Evolutionary conservation across 2,329 filamentous ascomycete genomes (phyloP).

Genomic region (Fusarium incarnatum): DNA sequence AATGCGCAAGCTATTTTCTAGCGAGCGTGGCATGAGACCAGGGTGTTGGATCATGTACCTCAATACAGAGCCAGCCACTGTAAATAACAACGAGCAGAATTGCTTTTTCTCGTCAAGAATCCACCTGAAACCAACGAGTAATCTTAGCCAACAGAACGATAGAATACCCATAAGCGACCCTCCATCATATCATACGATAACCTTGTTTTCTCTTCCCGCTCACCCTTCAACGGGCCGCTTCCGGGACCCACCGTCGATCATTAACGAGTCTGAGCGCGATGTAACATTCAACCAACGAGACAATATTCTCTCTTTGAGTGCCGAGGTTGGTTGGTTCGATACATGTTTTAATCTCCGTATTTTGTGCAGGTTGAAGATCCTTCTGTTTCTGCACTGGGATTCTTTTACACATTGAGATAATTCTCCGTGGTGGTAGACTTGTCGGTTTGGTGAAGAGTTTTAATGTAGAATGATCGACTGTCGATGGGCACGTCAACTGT

Average conservation of each 20-base stretch:
- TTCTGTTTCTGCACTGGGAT: not conserved
- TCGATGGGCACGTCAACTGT: not conserved
- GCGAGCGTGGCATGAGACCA: not conserved
- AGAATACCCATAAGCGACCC: not conserved
- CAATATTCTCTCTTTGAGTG: not conserved
- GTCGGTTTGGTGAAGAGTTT: not conserved
- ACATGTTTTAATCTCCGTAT: constrained; percentile 1
- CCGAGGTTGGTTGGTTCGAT: not conserved
- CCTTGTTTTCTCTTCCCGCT: not conserved
- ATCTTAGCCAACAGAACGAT: not conserved
- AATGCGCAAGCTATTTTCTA: constrained; percentile 36
- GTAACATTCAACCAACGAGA: not conserved
- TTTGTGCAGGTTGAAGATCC: not conserved
- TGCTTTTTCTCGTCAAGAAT: not conserved
- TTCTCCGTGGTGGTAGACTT: not conserved
- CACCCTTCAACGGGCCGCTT: not conserved
- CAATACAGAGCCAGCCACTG: not conserved
- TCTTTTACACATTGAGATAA: not conserved
- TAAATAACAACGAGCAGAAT: not conserved
- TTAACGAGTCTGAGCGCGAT: not conserved
- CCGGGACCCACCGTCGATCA: constrained; percentile 5
- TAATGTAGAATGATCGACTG: not conserved
- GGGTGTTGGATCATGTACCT: not conserved
- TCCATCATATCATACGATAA: not conserved
- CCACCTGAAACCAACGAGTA: not conserved